Percentiles rank a stretch among this genome's conserved stretches.
Evolutionary conservation across 257 asterid species (phyloP).

Genomic region (Nicotiana benthamiana): DNA sequence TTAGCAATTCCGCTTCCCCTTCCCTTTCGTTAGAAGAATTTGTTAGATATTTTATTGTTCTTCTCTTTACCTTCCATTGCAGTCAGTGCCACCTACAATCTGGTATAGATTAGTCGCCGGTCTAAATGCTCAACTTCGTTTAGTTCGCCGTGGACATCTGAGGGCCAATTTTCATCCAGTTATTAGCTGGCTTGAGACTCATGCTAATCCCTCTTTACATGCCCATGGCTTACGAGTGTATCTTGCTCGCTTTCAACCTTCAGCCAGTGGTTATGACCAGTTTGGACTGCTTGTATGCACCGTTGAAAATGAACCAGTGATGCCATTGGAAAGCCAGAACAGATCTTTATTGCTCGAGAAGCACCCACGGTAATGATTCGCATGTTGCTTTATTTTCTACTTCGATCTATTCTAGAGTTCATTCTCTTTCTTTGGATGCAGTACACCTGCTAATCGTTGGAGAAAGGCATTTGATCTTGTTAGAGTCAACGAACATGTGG

Average conservation of each 20-base stretch:
- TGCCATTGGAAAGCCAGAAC: conserved; percentile 40
- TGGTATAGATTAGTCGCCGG: conserved; percentile 91
- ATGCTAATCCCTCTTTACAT: conserved; percentile 57
- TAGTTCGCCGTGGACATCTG: conserved; percentile 70
- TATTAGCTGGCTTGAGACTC: conserved; percentile 72
- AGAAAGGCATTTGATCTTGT: conserved; percentile 79
- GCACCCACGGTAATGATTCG: conserved; percentile 41
- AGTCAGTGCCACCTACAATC: conserved; percentile 82
- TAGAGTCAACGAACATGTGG: conserved; percentile 50
- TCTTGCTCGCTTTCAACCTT: conserved; percentile 60
- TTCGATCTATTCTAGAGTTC: conserved; percentile 9
- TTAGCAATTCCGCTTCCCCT: not conserved
- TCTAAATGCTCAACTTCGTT: conserved; percentile 83
- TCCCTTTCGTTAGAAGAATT: conserved; percentile 3
- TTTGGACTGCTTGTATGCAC: conserved; percentile 62
- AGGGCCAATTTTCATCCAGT: conserved; percentile 58
- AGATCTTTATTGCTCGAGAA: conserved; percentile 32
- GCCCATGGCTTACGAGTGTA: conserved; percentile 50
- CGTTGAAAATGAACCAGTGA: conserved; percentile 43
- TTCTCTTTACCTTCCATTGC: conserved; percentile 23
- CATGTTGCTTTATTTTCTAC: conserved; percentile 10
- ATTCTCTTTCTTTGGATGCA: conserved; percentile 21
- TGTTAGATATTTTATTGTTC: not conserved
- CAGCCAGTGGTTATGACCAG: conserved; percentile 65
- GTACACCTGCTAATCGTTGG: conserved; percentile 63